Evolutionary conservation across 2,329 filamentous ascomycete genomes (phyloP).

Genomic region (Aspergillus novofumigatus): DNA sequence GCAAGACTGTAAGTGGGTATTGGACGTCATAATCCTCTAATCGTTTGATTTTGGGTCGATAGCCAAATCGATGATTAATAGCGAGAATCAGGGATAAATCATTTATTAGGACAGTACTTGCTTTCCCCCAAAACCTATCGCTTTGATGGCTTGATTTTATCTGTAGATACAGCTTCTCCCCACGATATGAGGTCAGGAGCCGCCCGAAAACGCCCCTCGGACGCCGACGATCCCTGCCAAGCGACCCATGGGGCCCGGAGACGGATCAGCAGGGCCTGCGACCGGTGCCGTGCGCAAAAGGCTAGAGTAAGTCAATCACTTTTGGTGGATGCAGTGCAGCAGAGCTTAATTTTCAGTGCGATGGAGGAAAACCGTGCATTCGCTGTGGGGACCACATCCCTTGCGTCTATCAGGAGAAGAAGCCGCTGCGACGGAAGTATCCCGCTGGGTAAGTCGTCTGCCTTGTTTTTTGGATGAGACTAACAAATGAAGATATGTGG

Average conservation of each 20-base stretch:
- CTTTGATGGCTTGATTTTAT: background rate
- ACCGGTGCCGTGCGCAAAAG: background rate
- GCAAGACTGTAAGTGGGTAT: background rate
- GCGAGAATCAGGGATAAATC: background rate
- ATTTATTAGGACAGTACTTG: background rate
- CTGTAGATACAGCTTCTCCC: background rate
- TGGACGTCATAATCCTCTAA: background rate
- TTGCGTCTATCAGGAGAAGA: background rate
- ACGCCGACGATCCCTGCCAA: background rate
- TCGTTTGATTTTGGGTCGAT: background rate
- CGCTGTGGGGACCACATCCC: background rate
- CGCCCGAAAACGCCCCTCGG: background rate
- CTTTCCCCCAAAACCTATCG: background rate
- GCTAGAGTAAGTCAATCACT: background rate
- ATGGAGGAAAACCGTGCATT: background rate
- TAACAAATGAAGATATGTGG: background rate
- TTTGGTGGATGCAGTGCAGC: no score
- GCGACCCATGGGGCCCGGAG: background rate
- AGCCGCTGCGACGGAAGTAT: background rate
- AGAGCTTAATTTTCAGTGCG: background rate
- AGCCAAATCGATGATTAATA: background rate
- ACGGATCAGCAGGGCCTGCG: background rate
- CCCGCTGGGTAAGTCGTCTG: background rate
- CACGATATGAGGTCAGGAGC: background rate
- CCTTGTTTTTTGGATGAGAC: background rate